These are phyloP conservation scores for Ophiognomonia clavigignenti-juglandacearum DNA, from an alignment of 2,329 filamentous ascomycete genomes.

Conservation along the genomic window DNA sequence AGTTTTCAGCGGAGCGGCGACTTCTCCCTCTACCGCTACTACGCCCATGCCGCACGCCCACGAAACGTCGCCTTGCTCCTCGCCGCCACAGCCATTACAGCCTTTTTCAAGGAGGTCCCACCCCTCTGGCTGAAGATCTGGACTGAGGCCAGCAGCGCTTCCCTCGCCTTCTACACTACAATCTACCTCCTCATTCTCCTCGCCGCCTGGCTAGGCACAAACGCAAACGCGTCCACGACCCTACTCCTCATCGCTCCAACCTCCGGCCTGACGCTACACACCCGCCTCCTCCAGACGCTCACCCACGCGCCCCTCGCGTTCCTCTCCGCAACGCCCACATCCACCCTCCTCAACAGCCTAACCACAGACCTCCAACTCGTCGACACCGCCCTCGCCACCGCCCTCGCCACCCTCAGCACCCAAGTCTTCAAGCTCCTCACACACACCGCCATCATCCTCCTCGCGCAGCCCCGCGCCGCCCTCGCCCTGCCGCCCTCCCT, in stretches of 20 bases:
- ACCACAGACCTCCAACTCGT: slow-evolving; percentile 39
- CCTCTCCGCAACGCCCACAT: slow-evolving; percentile 35
- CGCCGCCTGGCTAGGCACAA: slow-evolving; percentile 33
- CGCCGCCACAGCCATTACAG: slow-evolving; percentile 20
- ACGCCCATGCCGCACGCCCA: slow-evolving; percentile 24
- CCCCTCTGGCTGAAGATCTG: slow-evolving; percentile 35
- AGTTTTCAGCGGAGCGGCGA: slow-evolving; percentile 28
- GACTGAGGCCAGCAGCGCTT: slow-evolving; percentile 25
- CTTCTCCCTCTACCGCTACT: slow-evolving; percentile 32
- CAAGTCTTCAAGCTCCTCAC: slow-evolving; percentile 35
- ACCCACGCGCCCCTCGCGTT: slow-evolving; percentile 34
- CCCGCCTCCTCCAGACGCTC: slow-evolving; percentile 26
- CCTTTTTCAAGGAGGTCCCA: slow-evolving; percentile 31
- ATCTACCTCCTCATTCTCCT: slow-evolving; percentile 31
- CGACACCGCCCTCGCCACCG: slow-evolving; percentile 35
- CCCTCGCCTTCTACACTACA: slow-evolving; percentile 27
- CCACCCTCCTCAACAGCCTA: slow-evolving; percentile 39
- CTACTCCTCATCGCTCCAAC: slow-evolving; percentile 29
- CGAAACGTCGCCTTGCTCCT: slow-evolving; percentile 24
- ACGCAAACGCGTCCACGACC: slow-evolving; percentile 26
- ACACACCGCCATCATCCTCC: slow-evolving; percentile 39
- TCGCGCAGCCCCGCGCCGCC: slow-evolving; percentile 39
- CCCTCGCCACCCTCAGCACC: slow-evolving; percentile 26
- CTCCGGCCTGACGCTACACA: slow-evolving; percentile 30
- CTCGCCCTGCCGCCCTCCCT: slow-evolving; percentile 41